Conservation (phyloP, 108 stramenopile species). For the Mayamaea pseudoterrestris region DNA sequence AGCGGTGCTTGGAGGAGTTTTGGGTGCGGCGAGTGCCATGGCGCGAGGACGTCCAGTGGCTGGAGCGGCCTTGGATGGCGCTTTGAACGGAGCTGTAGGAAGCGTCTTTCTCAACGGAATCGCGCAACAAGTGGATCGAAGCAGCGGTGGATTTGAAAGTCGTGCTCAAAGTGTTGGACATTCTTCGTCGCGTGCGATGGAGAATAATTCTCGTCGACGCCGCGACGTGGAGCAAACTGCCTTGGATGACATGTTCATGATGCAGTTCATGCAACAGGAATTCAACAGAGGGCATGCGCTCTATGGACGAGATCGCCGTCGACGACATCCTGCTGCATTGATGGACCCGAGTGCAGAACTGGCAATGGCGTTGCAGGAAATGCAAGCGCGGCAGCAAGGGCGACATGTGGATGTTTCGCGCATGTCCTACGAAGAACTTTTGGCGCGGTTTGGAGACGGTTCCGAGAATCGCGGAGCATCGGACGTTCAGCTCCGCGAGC, state of each 20-base stretch:
- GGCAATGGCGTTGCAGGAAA: not conserved
- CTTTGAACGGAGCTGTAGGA: slow-evolving; percentile 26
- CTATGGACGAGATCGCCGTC: too few relatives aligned
- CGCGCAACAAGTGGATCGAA: not conserved
- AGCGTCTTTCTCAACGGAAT: slow-evolving; percentile 26
- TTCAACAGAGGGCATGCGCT: not conserved
- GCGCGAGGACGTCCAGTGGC: slow-evolving; percentile 13
- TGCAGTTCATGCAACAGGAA: not conserved
- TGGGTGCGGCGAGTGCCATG: slow-evolving; percentile 22
- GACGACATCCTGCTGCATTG: not conserved
- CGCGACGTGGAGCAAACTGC: not conserved
- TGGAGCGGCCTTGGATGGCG: slow-evolving; percentile 19
- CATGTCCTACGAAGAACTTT: slow-evolving; percentile 50
- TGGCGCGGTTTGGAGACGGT: slow-evolving; percentile 50
- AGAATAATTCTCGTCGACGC: not conserved
- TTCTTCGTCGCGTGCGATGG: not conserved
- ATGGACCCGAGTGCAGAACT: too few relatives aligned
- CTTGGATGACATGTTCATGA: slow-evolving; percentile 7
- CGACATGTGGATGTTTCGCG: slow-evolving; percentile 10
- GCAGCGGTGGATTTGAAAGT: not conserved
- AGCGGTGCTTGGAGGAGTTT: slow-evolving; percentile 21
- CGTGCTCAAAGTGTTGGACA: not conserved
- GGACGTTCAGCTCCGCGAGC: slow-evolving; percentile 23
- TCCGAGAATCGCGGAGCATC: slow-evolving; percentile 47
- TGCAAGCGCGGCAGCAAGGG: not conserved